Base-by-base conservation (phyloP, 2,329 filamentous ascomycete genomes). In the Arthrobotrys musiformis region DNA sequence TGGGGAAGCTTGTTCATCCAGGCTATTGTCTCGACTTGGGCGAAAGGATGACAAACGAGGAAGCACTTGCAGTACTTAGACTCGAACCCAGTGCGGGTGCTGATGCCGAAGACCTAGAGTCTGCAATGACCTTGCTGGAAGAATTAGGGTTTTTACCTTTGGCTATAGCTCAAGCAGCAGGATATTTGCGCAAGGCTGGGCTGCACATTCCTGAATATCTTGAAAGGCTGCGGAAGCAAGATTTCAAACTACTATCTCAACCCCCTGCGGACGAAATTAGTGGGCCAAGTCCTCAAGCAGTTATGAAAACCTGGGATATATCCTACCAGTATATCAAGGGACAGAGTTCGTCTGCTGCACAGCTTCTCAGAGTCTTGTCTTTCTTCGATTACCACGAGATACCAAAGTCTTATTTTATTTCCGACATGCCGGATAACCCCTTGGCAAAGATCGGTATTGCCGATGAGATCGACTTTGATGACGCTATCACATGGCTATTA, bases 91-190 rank as follows among this genome's bases (percentile, higher is more conserved):
- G n/a, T n/a, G n/a, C 24, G 4, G n/a, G 24, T 4, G 7, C 17
- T 5, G 24, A 26, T 50, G 9, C 44, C 6, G n/a, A 8, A 37
- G 67, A 19, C 52, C 68, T 11, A 7, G 19, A 17, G 17, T 37
- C 30, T 44, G 46, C 73, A 4, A 17, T 9, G 8, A 22, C 22
- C 4, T 9, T 77, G 9, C 67, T 77, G 13, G 24, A 50, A 2
- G 66, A 58, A 24, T 15, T 77, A 22, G 54, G 64, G 11, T 64
- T 30, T 56, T 48, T 77, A 19, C 72, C 72, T 30, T 28, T 77
- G 28, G 72, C 72, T 4, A 72, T 77, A 13, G 30, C 42, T 6
- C 66, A 70, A 5, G 72, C 64, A 2, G 58, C 72, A 7, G 52
- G 54, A n/a, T 77, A 70, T 28, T 17, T 77, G 5, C 44, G 17